Base-by-base conservation (phyloP, 805 yeast genomes). In the Kregervanrija delftensis region DNA sequence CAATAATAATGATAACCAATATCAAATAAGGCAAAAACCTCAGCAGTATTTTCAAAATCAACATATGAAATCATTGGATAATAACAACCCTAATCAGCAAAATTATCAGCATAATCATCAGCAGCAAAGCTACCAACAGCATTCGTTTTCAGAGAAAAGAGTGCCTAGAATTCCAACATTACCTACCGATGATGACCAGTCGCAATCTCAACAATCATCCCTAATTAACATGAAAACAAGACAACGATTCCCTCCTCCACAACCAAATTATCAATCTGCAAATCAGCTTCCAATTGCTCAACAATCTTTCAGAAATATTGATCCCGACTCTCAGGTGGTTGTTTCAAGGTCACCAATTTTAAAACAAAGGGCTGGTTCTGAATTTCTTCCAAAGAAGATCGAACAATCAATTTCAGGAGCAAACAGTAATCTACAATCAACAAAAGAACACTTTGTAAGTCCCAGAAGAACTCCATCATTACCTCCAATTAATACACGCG, bases 401-500 rank as follows among this genome's bases (percentile, higher is more conserved):
- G 28, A 22, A 22, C 5, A 22, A 5, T 22, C 28, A 22, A 4
- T 5, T 22, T 22, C 28, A 22, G 28, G 4, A 22, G 28, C 28
- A 22, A 22, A 22, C 28, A 22, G 8, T 22, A 22, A 22, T 6
- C 2, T 6, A 22, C 28, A 22, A 22, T 22, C 28, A 22, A 22
- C 28, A 6, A 22, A 22, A 22, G 28, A 22, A 22, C 4, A 4
- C 8, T 22, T 22, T 35, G 16, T 33, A 8, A 32, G 13, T n/a
- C 41, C 41, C 12, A 49, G 42, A 38, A 48, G 58, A 35, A 46
- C 53, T 2, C 57, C 58, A 15, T 56, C 59, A 17, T 41, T 51
- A 9, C 57, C 61, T 5, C 48, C 52, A 10, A 48, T 55, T 12
- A 46, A 42, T 35, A 47, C 53, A 9, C 58, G 50, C 28, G 52